Evolutionary conservation across 2,329 filamentous ascomycete species (phyloP).

Genomic region (Hypoxylon sp.): DNA sequence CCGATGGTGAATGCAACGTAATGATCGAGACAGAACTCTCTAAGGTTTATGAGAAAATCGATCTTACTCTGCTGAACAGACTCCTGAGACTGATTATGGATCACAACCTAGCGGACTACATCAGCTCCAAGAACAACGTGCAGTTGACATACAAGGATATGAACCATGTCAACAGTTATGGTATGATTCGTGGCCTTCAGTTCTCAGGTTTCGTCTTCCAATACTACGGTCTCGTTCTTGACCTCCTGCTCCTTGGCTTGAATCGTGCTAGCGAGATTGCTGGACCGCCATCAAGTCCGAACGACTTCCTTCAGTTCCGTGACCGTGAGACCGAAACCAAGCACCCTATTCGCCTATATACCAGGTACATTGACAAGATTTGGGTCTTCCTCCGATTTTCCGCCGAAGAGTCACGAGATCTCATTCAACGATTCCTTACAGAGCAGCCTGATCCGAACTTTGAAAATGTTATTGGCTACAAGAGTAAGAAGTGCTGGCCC

Average conservation of each 20-base stretch:
- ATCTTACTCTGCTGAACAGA: constrained; percentile 93
- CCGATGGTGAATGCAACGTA: constrained; percentile 96
- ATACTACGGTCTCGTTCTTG: constrained; percentile 95
- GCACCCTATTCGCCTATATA: constrained; percentile 98
- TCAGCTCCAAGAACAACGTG: constrained; percentile 99
- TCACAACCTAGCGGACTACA: constrained; percentile 98
- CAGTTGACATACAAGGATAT: constrained; percentile 99
- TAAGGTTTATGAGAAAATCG: constrained; percentile 99
- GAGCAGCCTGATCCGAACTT: constrained; percentile 99
- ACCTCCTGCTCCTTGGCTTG: constrained; percentile 89
- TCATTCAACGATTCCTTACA: constrained; percentile 97
- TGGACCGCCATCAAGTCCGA: constrained; percentile 90
- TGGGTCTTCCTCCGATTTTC: constrained; percentile 97
- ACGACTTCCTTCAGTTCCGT: constrained; percentile 97
- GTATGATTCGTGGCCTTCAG: constrained; percentile 96
- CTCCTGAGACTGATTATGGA: constrained; percentile 97
- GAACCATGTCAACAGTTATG: constrained; percentile 99
- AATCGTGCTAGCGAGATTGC: constrained; percentile 98
- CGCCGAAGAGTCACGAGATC: constrained; percentile 91
- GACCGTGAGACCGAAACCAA: constrained; percentile 91
- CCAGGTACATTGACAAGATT: constrained; percentile 96
- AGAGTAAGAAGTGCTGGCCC: constrained; percentile 99
- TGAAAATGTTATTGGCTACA: constrained; percentile 98
- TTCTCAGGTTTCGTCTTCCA: constrained; percentile 99
- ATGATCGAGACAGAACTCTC: constrained; percentile 98